Conservation (phyloP, 345 rosid species). For the Populus pruinosa region DNA sequence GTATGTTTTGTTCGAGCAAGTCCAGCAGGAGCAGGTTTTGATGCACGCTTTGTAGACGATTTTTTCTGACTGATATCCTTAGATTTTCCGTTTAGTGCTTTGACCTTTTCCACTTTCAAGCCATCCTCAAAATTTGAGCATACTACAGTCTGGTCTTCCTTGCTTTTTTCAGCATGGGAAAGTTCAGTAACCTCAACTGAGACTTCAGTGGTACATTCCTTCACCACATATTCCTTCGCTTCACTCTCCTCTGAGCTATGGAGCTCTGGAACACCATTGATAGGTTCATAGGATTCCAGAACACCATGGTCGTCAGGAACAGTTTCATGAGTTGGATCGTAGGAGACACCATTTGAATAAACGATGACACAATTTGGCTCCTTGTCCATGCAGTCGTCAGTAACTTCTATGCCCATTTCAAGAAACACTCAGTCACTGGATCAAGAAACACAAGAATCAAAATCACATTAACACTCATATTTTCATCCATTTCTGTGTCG, state of each 20-base stretch:
- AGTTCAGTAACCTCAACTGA: constrained; percentile 40
- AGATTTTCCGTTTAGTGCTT: constrained; percentile 24
- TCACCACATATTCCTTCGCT: constrained; percentile 67
- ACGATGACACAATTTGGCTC: constrained; percentile 59
- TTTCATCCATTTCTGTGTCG: background rate
- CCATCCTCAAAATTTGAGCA: constrained; percentile 27
- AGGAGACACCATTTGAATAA: constrained; percentile 44
- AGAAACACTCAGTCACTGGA: constrained; percentile 29
- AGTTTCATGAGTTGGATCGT: constrained; percentile 40
- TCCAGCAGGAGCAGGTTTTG: constrained; percentile 37
- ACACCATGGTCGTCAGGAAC: constrained; percentile 37
- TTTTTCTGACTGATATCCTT: constrained; percentile 31
- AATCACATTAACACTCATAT: background rate
- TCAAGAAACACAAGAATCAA: constrained; percentile 12
- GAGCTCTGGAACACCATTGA: constrained; percentile 40
- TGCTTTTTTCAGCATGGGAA: constrained; percentile 22
- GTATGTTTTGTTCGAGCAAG: constrained; percentile 58
- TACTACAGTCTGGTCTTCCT: constrained; percentile 24
- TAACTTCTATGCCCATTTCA: constrained; percentile 48
- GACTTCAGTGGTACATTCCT: constrained; percentile 67
- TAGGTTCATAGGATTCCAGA: constrained; percentile 43
- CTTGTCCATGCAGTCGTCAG: constrained; percentile 80
- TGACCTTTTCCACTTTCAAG: constrained; percentile 25
- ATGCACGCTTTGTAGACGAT: constrained; percentile 35
- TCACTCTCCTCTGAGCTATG: constrained; percentile 57